Base-by-base conservation (phyloP, 495 filamentous ascomycete species). In the Podospora pseudocomata region DNA sequence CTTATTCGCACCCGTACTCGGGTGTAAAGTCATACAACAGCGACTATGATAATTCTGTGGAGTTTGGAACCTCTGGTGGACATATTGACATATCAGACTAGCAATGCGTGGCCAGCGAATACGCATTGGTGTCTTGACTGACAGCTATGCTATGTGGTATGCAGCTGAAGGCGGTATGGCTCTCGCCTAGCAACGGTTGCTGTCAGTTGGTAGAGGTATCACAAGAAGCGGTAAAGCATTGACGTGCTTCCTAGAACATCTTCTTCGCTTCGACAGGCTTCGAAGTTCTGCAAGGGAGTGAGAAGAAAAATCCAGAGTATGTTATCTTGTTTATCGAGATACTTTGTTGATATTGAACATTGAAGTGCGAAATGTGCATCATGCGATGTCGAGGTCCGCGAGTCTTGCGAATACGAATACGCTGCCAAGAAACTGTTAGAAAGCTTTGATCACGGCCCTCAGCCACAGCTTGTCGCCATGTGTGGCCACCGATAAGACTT, bases 401-500 rank as follows among this genome's bases (percentile, higher is more conserved):
- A n/a, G 0, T 5, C 1, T 20, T 27, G 16, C 69, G 70, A 71
- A 71, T 54, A 68, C 70, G 70, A 71, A 68, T 71, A 71, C 65
- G 69, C 20, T 27, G 67, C 27, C 23, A n/a, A 11, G 49, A 62
- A 62, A 19, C 59, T 60, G 18, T 3, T 58, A 5, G 2, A 26
- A 58, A 58, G 55, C 55, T 58, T 58, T 58, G 39, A 58, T 11
- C 19, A 58, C 6, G 3, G 18, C 23, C 23, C 18, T 23, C 60
- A 65, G 65, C 61, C 65, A 67, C 65, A 49, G 5, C 39, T 13
- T 49, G 39, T 49, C 39, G 39, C 0, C 18, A 18, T 11, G 1
- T 61, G 63, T 65, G 67, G 68, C 68, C 34, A 44, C 26, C 32
- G 68, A 70, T 67, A 70, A 70, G 44, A 9, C 9, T 56, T 30